phyloP scores from a whole-genome alignment of 2,329 filamentous ascomycete species.

The Cordyceps tenuipes region DNA sequence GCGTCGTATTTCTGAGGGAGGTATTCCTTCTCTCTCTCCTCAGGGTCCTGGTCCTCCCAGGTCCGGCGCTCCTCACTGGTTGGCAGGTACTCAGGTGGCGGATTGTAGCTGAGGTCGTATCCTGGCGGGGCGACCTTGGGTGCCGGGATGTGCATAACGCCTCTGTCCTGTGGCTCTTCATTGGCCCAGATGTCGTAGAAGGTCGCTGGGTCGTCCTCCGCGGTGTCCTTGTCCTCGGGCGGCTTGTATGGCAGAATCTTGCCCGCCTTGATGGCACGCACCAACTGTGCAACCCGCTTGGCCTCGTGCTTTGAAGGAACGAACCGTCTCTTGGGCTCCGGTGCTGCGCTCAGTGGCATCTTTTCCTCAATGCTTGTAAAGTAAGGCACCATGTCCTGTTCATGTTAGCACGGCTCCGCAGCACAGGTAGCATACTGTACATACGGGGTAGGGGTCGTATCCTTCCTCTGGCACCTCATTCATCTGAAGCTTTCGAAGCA shows the following conservation, averaged over 20 bases:
- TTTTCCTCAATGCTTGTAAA: slow-evolving; percentile 85
- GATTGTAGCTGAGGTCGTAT: slow-evolving; percentile 95
- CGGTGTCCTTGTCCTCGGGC: slow-evolving; percentile 55
- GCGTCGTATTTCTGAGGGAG: slow-evolving; percentile 75
- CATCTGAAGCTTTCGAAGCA: slow-evolving; percentile 79
- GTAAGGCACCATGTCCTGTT: slow-evolving; percentile 76
- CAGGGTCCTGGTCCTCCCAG: slow-evolving; percentile 81
- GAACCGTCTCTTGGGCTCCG: slow-evolving; percentile 92
- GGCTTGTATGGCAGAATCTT: slow-evolving; percentile 86
- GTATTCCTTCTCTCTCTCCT: slow-evolving; percentile 86
- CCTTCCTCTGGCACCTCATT: slow-evolving; percentile 81
- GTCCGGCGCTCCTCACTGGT: slow-evolving; percentile 72
- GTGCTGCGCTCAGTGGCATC: slow-evolving; percentile 91
- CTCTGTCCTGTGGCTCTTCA: slow-evolving; percentile 71
- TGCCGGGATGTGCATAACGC: slow-evolving; percentile 90
- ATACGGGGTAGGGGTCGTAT: slow-evolving; percentile 83
- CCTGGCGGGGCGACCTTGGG: slow-evolving; percentile 89
- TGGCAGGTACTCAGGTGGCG: slow-evolving; percentile 87
- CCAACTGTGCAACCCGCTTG: slow-evolving; percentile 94
- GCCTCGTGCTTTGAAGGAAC: slow-evolving; percentile 95
- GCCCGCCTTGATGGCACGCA: slow-evolving; percentile 89
- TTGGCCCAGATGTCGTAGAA: slow-evolving; percentile 94
- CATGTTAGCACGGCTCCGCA: slow-evolving; percentile 11
- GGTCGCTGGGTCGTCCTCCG: slow-evolving; percentile 63
- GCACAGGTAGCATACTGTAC: slow-evolving; percentile 18